Evolutionary conservation across 352 stramenopile genomes (phyloP), one percentile per base, ranked within the genome.

Genomic region (Phytophthora hybrid): DNA sequence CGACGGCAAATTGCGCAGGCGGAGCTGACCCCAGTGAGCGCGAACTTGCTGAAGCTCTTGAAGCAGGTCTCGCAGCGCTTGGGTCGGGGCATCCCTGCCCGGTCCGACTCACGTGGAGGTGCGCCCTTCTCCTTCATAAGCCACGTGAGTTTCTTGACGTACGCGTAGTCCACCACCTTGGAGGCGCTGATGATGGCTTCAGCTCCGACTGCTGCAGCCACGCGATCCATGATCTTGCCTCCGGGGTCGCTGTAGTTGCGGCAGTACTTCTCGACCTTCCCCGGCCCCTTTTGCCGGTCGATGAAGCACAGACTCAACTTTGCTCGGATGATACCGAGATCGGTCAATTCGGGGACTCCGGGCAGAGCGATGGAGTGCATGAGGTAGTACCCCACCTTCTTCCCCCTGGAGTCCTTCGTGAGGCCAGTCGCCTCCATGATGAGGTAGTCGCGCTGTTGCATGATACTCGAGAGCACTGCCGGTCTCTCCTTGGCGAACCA

Each of bases 141-240:
- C 75, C 75, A 87, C 54, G 73, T 74, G 56, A 85, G 67, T 59
- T 87, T 85, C 75, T 85, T 85, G 44, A 81, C 53, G 56, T 85
- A 83, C 29, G 72, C 76, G 19, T 78, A 80, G 51, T 85, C 80
- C 41, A 87, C 78, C 10, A 78, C 46, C n/a, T 66, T 63, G 29
- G 74, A 67, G 3, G 71, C 73, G 8, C 59, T 68, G 18, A 77
- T 71, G 11, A 77, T 60, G 13, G 66, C 71, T 14, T 78, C 67
- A 51, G 73, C 59, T 46, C 74, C 61, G 37, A 81, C 60, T 19
- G 49, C 70, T n/a, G 59, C 61, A 39, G 44, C 44, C 14, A 85
- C 57, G 0, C 69, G 67, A n/a, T 81, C 65, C 1, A 71, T 29
- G 16, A 86, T 64, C 14, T 72, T 73, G 14, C 79, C 74, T 7